These are phyloP conservation scores for Candida sanyaensis DNA, from an alignment of 1,139 yeast species.

Conservation along the genomic window DNA sequence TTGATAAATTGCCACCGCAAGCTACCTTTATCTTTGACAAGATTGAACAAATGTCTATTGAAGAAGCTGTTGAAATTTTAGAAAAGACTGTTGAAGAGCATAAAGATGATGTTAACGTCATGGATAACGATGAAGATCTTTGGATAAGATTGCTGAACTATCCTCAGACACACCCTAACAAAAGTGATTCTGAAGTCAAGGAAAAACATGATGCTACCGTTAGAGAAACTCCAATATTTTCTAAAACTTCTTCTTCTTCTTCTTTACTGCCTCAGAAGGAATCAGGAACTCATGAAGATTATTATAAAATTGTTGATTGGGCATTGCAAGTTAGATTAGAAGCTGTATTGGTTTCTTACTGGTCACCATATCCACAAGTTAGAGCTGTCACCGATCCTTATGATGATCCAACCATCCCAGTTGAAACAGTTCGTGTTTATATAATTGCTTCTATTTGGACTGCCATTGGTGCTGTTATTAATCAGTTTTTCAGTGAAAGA, in stretches of 20 bases:
- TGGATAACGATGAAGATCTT: slow-evolving; percentile 5
- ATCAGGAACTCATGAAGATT: background rate
- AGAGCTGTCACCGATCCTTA: slow-evolving; percentile 56
- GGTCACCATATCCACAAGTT: slow-evolving; percentile 68
- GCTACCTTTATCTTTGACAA: slow-evolving; percentile 33
- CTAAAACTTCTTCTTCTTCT: no score
- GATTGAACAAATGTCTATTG: slow-evolving; percentile 20
- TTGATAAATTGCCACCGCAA: slow-evolving; percentile 28
- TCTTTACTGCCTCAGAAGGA: background rate
- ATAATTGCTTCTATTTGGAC: slow-evolving; percentile 53
- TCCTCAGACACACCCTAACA: background rate
- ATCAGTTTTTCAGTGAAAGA: slow-evolving; percentile 60
- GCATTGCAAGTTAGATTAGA: slow-evolving; percentile 34
- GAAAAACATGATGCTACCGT: no score
- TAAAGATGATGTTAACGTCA: slow-evolving; percentile 20
- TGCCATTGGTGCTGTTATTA: slow-evolving; percentile 53
- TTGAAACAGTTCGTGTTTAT: slow-evolving; percentile 61
- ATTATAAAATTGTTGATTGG: slow-evolving; percentile 19
- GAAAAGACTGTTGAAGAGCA: slow-evolving; percentile 19
- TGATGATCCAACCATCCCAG: slow-evolving; percentile 51
- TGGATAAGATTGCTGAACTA: slow-evolving; percentile 6
- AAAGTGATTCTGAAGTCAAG: no score
- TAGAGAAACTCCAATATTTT: no score
- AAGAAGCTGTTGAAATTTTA: slow-evolving; percentile 24
- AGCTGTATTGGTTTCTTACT: slow-evolving; percentile 50